Conservation (phyloP, 306 rosid genomes). For the Spatholobus suberectus region DNA sequence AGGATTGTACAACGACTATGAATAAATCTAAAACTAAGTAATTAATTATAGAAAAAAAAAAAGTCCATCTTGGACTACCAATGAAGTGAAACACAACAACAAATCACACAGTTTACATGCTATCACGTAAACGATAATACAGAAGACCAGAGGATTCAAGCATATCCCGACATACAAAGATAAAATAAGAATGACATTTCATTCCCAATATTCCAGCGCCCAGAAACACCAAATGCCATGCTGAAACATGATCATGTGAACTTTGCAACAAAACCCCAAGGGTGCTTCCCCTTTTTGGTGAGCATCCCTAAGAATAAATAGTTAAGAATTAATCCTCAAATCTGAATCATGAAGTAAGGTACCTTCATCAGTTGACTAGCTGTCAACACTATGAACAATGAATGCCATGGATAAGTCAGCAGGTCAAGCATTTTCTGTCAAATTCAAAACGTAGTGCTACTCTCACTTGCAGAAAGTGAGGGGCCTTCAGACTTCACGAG, state of each 20-base stretch:
- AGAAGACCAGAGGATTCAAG: slow-evolving; percentile 35
- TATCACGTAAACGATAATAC: slow-evolving; percentile 50
- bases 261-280: slow-evolving; percentile 43
- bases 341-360: slow-evolving; percentile 53
- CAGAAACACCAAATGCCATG: slow-evolving; percentile 39
- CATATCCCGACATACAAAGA: slow-evolving; percentile 47
- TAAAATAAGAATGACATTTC: slow-evolving; percentile 53
- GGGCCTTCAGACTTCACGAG: slow-evolving; percentile 77
- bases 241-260: slow-evolving; percentile 45
- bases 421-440: slow-evolving; percentile 60
- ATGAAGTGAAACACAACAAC: slow-evolving; percentile 47
- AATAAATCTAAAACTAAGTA: slow-evolving; percentile 33
- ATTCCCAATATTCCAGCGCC: slow-evolving; percentile 49
- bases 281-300: slow-evolving; percentile 56
- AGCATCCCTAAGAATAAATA: slow-evolving; percentile 63
- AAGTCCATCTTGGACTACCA: slow-evolving; percentile 40
- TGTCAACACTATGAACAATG: slow-evolving; percentile 63
- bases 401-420: slow-evolving; percentile 60
- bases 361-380: slow-evolving; percentile 60
- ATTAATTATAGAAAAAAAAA: neutral
- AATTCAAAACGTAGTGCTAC: slow-evolving; percentile 78
- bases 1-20: slow-evolving; percentile 30
- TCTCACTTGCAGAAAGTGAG: slow-evolving; percentile 84
- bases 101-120: slow-evolving; percentile 53
- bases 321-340: slow-evolving; percentile 48